Evolutionary conservation across 2,329 filamentous ascomycete genomes (phyloP).

Genomic region (Fonsecaea nubica): DNA sequence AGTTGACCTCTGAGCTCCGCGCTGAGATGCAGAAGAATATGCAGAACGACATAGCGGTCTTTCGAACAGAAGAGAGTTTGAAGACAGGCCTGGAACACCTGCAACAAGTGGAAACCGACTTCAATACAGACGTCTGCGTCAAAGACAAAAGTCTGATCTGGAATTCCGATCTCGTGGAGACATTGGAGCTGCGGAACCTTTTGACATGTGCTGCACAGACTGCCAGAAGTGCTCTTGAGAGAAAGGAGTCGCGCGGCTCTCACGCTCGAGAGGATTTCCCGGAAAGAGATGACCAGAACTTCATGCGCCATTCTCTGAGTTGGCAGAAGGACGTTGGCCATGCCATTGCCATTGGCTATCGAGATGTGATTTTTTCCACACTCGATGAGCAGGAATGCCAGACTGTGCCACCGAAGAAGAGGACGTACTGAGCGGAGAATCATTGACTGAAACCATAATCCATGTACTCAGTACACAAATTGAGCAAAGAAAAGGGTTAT

Average conservation of each 20-base stretch:
- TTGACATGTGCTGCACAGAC: conserved; percentile 94
- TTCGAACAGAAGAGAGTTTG: conserved; percentile 82
- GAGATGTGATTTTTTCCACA: conserved; percentile 79
- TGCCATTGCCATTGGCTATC: conserved; percentile 84
- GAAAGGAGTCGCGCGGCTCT: conserved; percentile 96
- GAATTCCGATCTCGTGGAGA: conserved; percentile 96
- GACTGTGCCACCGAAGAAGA: conserved; percentile 93
- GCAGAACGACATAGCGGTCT: conserved; percentile 91
- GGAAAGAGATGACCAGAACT: conserved; percentile 91
- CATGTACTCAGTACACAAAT: neutral
- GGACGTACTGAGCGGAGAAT: conserved; percentile 51
- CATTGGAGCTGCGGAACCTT: conserved; percentile 91
- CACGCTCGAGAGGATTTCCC: conserved; percentile 97
- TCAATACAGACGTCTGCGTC: conserved; percentile 73
- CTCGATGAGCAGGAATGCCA: conserved; percentile 97
- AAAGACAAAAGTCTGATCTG: conserved; percentile 97
- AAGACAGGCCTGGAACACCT: conserved; percentile 85
- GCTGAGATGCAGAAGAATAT: conserved; percentile 91
- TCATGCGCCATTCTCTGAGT: conserved; percentile 99
- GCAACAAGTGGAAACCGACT: conserved; percentile 75
- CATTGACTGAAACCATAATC: neutral
- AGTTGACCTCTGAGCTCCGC: conserved; percentile 80
- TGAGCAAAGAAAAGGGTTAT: neutral
- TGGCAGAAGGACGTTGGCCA: conserved; percentile 94
- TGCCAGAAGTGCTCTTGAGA: conserved; percentile 84